Conservation (phyloP, 2,329 filamentous ascomycete species). For the Fusarium sp. region DNA sequence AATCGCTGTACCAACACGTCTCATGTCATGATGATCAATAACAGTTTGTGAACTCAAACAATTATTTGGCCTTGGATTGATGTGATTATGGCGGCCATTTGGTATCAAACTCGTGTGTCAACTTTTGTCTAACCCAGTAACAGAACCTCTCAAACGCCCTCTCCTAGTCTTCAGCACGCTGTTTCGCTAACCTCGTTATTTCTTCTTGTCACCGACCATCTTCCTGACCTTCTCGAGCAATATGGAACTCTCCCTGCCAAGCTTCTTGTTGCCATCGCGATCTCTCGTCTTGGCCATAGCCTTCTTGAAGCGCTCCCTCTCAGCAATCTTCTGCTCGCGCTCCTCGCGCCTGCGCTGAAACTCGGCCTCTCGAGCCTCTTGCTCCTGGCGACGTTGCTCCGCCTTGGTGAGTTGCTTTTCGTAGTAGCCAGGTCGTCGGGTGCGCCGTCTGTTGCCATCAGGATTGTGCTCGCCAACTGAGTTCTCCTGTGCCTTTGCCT, state of each 20-base stretch:
- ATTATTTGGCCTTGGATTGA: background rate
- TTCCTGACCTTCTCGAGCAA: constrained; percentile 82
- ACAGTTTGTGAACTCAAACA: background rate
- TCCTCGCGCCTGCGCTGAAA: constrained; percentile 66
- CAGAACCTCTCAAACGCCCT: constrained; percentile 27
- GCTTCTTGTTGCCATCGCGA: constrained; percentile 79
- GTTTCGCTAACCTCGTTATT: background rate
- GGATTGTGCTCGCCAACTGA: constrained; percentile 33
- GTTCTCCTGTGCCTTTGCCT: constrained; percentile 51
- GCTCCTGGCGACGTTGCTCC: constrained; percentile 56
- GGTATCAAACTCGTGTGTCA: constrained; percentile 23
- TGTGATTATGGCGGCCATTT: constrained; percentile 13
- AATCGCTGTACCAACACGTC: background rate
- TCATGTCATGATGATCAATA: background rate
- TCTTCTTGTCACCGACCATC: constrained; percentile 64
- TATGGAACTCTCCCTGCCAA: constrained; percentile 83
- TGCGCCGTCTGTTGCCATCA: constrained; percentile 51
- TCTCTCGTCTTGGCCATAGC: constrained; percentile 80
- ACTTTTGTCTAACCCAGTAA: constrained; percentile 36
- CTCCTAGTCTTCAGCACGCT: background rate
- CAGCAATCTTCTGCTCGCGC: constrained; percentile 72
- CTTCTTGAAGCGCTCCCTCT: constrained; percentile 71
- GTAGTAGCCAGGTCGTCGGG: constrained; percentile 66
- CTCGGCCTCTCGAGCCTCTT: constrained; percentile 57
- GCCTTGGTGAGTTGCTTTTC: constrained; percentile 69